These are phyloP conservation scores for Purpureocillium takamizusanense DNA, from an alignment of 2,329 filamentous ascomycete species.

Conservation along the genomic window DNA sequence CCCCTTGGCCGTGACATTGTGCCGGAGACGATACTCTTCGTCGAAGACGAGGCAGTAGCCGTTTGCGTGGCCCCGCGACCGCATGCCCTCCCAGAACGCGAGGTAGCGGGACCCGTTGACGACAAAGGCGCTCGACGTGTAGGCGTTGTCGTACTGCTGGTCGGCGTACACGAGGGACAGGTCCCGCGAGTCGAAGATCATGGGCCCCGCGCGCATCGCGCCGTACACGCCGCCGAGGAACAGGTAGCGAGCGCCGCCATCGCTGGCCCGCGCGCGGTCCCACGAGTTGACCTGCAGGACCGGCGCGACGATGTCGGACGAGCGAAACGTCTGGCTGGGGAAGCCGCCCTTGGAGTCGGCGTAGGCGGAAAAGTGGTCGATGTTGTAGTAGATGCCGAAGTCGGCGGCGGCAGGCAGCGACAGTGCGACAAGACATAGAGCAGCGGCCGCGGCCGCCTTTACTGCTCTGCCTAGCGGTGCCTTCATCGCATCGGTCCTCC, in stretches of 20 bases:
- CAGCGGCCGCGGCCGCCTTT: too few relatives aligned
- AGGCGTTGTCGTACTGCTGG: constrained; percentile 17
- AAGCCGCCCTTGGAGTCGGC: constrained; percentile 8
- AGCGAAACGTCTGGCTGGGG: constrained; percentile 23
- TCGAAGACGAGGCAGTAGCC: neutral
- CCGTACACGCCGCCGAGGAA: constrained; percentile 20
- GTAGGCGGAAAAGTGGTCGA: neutral
- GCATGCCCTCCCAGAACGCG: neutral
- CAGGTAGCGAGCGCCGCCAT: constrained; percentile 19
- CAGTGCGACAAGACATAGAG: too few relatives aligned
- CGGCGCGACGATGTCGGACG: constrained; percentile 22
- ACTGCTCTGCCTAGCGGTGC: too few relatives aligned
- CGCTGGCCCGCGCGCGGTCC: constrained; percentile 10
- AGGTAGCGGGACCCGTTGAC: neutral
- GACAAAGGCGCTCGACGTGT: constrained; percentile 17
- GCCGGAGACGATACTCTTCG: neutral
- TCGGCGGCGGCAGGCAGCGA: neutral
- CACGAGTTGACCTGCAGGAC: constrained; percentile 23
- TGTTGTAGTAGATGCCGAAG: neutral
- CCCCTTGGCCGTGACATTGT: neutral
- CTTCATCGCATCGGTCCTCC: too few relatives aligned
- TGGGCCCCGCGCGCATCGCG: constrained; percentile 17
- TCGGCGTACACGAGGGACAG: constrained; percentile 28
- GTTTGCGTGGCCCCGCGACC: neutral
- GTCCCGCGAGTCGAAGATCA: constrained; percentile 24